phyloP scores from a whole-genome alignment of 805 yeast genomes.

The Dipodascus albidus region DNA sequence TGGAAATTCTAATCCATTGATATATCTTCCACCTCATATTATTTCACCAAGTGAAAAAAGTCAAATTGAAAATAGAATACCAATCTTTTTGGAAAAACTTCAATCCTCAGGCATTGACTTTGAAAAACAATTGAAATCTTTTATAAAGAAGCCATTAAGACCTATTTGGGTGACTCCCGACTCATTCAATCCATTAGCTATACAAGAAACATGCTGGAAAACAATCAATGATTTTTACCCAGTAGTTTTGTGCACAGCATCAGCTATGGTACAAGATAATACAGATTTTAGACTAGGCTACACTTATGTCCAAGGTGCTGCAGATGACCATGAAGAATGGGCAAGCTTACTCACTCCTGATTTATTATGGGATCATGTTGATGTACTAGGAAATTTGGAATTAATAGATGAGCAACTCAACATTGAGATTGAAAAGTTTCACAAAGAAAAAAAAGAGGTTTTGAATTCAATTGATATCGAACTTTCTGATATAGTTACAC shows the following conservation, averaged over 20 bases:
- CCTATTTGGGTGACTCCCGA: slow-evolving; percentile 68
- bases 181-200: slow-evolving; percentile 25
- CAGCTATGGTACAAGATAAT: slow-evolving; percentile 52
- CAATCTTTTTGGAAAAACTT: slow-evolving; percentile 37
- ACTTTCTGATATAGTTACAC: slow-evolving; percentile 7
- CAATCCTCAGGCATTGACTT: slow-evolving; percentile 30
- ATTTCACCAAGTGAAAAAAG: slow-evolving; percentile 47
- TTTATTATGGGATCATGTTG: slow-evolving; percentile 43
- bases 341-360: slow-evolving; percentile 41
- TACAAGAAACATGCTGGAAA: slow-evolving; percentile 16
- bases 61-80: slow-evolving; percentile 38
- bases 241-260: slow-evolving; percentile 47
- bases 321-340: slow-evolving; percentile 92
- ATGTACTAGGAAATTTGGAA: slow-evolving; percentile 19
- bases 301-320: slow-evolving; percentile 82
- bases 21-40: slow-evolving; percentile 39
- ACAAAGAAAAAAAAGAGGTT: slow-evolving; percentile 9
- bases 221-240: slow-evolving; percentile 30
- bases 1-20: slow-evolving; percentile 22
- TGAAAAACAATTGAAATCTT: slow-evolving; percentile 21
- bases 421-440: slow-evolving; percentile 12
- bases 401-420: slow-evolving; percentile 25
- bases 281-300: slow-evolving; percentile 35
- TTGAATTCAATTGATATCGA: slow-evolving; percentile 14
- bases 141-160: slow-evolving; percentile 41